phyloP scores from a whole-genome alignment of 169 alveolate genomes.

The Cryptosporidium viatorum region DNA sequence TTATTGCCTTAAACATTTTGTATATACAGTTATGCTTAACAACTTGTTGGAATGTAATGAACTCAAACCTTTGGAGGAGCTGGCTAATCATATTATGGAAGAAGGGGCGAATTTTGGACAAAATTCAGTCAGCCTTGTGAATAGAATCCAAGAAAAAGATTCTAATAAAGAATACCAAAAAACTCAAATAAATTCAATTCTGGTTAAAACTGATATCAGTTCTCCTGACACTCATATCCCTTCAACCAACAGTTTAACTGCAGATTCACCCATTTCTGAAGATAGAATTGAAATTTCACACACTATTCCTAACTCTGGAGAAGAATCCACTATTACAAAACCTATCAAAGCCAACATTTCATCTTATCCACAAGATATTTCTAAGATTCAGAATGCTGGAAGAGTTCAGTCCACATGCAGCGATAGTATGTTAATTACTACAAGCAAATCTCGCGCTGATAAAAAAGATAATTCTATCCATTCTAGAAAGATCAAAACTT shows the following conservation, averaged over 20 bases:
- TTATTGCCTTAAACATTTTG: constrained; percentile 67
- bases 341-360: constrained; percentile 11
- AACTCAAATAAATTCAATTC: neutral
- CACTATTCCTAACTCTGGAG: constrained; percentile 11
- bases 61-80: constrained; percentile 68
- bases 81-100: constrained; percentile 48
- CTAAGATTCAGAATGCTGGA: neutral
- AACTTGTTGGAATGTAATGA: constrained; percentile 46
- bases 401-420: constrained; percentile 64
- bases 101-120: constrained; percentile 25
- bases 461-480: constrained; percentile 27
- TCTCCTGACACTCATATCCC: constrained; percentile 72
- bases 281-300: constrained; percentile 33
- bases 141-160: neutral
- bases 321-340: neutral
- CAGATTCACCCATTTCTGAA: constrained; percentile 68
- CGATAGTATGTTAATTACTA: constrained; percentile 46
- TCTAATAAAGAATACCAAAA: neutral
- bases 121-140: neutral
- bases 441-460: neutral
- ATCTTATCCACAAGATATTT: neutral
- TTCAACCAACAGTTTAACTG: constrained; percentile 64
- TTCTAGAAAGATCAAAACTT: constrained; percentile 64
- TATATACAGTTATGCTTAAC: constrained; percentile 37
- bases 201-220: constrained; percentile 15